These are phyloP conservation scores for Penicillium sp. DNA, from an alignment of 2,329 filamentous ascomycete genomes.

Conservation along the genomic window DNA sequence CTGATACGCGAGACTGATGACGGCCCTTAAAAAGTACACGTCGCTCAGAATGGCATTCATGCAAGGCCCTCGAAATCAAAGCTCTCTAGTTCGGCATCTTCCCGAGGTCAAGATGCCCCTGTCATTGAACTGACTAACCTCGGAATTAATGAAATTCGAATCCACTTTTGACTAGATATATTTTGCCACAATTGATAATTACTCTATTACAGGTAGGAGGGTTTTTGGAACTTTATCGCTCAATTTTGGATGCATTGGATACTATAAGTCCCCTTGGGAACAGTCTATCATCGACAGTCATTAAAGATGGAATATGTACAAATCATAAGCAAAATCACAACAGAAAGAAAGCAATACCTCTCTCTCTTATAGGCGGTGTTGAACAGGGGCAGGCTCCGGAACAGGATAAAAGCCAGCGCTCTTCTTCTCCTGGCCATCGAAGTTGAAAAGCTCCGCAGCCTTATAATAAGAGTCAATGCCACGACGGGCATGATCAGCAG, in stretches of 20 bases:
- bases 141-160: no score
- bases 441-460: constrained; percentile 22
- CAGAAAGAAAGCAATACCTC: not conserved
- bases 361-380: constrained; percentile 24
- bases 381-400: constrained; percentile 17
- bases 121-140: no score
- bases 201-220: no score
- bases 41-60: no score
- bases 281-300: constrained; percentile 8
- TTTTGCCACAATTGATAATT: no score
- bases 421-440: constrained; percentile 17
- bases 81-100: no score
- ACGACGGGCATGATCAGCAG: constrained; percentile 28
- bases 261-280: not conserved
- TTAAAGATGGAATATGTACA: constrained; percentile 13
- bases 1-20: no score
- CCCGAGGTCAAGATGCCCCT: no score
- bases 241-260: not conserved
- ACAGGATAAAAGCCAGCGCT: not conserved
- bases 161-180: no score
- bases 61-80: no score
- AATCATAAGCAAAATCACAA: not conserved
- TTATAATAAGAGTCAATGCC: constrained; percentile 31
- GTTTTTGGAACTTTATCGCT: no score
- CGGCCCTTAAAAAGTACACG: no score